Conservation (phyloP, 169 alveolate genomes). For the Eimeria falciformis region DNA sequence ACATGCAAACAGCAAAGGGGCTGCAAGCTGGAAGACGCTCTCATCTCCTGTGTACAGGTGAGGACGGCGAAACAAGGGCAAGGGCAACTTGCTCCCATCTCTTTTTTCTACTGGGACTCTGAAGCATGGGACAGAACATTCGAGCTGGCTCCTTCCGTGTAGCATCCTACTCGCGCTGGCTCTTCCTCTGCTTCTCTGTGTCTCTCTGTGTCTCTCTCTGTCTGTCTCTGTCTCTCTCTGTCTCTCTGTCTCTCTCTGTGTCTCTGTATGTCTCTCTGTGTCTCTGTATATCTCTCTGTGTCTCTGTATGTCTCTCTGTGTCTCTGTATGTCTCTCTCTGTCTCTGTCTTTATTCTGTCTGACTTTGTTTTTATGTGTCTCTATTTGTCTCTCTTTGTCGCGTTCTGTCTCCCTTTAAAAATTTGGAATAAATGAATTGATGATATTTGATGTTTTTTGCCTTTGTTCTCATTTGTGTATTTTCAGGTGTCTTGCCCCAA, state of each 20-base stretch:
- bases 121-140: too few species aligned
- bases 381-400: too few species aligned
- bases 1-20: neutral
- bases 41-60: slow-evolving; percentile 31
- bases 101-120: too few species aligned
- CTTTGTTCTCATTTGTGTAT: neutral
- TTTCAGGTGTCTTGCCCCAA: slow-evolving; percentile 10
- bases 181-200: neutral
- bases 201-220: neutral
- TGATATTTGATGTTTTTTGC: neutral
- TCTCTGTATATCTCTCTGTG: too few species aligned
- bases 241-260: too few species aligned
- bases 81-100: too few species aligned
- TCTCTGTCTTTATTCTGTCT: too few species aligned
- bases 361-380: too few species aligned
- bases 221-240: neutral
- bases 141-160: neutral
- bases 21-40: slow-evolving; percentile 3
- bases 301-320: too few species aligned
- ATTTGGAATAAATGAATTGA: neutral
- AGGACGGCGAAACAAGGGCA: neutral
- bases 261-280: too few species aligned
- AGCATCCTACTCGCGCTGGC: neutral
- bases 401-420: neutral
- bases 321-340: too few species aligned